Evolutionary conservation across 2,329 filamentous ascomycete genomes (phyloP).

Genomic region (Ophiostoma himal-ulmi): DNA sequence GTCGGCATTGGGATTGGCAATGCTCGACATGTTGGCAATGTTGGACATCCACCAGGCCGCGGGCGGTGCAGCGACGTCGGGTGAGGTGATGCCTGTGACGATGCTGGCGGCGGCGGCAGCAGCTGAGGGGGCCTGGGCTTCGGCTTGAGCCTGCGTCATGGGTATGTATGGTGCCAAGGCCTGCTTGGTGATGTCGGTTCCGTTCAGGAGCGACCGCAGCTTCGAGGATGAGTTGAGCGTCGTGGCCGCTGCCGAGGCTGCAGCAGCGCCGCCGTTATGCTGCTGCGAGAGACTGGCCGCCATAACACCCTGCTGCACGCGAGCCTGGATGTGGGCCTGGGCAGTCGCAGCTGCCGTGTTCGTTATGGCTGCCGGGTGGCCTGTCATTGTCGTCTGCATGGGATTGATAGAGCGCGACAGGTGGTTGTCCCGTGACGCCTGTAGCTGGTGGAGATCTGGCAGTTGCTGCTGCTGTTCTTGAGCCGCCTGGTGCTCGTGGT

Average conservation of each 20-base stretch:
- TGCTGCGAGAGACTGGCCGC: not conserved
- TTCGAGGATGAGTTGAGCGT: constrained; percentile 2
- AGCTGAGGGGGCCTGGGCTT: not conserved
- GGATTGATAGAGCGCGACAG: constrained; percentile 7
- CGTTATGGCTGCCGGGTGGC: not conserved
- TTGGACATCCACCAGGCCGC: constrained; percentile 31
- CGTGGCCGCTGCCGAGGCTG: not conserved
- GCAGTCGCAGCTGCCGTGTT: not conserved
- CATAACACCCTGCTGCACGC: constrained; percentile 5
- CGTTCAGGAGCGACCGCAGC: constrained; percentile 12
- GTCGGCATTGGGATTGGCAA: constrained; percentile 23
- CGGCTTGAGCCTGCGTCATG: constrained; percentile 21
- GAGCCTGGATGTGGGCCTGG: not conserved
- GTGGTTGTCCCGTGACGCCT: constrained; percentile 4
- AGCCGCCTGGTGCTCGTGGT: not conserved
- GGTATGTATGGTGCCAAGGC: constrained; percentile 24
- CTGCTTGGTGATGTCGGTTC: constrained; percentile 22
- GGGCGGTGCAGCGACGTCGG: constrained; percentile 19
- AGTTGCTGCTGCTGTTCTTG: constrained; percentile 15
- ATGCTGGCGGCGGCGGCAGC: not conserved
- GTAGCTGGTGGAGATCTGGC: not conserved
- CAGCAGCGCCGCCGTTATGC: not conserved
- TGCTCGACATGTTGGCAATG: constrained; percentile 27
- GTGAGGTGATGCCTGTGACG: not conserved
- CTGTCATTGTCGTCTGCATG: constrained; percentile 12